These are phyloP conservation scores for Sporothrix curviconia DNA, from an alignment of 2,329 filamentous ascomycete genomes.

Conservation along the genomic window DNA sequence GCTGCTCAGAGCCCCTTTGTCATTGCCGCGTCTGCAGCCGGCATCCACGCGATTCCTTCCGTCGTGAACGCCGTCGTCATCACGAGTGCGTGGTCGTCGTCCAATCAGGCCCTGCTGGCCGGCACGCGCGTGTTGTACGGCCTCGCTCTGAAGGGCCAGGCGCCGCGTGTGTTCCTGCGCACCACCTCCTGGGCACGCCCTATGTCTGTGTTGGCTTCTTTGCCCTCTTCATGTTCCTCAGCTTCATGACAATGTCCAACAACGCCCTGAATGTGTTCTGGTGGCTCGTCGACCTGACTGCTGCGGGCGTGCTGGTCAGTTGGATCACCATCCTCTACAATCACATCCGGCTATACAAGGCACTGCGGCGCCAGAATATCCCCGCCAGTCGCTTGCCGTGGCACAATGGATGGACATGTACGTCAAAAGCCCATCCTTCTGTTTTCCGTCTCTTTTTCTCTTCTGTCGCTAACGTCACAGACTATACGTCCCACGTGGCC, in stretches of 20 bases:
- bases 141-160: conserved; percentile 52
- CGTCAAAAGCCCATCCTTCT: too few relatives aligned
- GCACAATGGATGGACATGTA: conserved; percentile 59
- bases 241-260: conserved; percentile 51
- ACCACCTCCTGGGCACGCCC: conserved; percentile 46
- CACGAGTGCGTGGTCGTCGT: conserved; percentile 63
- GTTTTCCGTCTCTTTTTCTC: too few relatives aligned
- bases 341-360: conserved; percentile 57
- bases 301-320: conserved; percentile 62
- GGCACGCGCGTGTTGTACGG: conserved; percentile 55
- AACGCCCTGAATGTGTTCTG: conserved; percentile 57
- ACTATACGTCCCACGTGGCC: too few relatives aligned
- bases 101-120: conserved; percentile 57
- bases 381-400: conserved; percentile 47
- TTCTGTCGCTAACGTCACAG: too few relatives aligned
- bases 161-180: conserved; percentile 49
- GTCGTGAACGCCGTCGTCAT: conserved; percentile 73
- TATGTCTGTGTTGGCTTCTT: conserved; percentile 44
- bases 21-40: conserved; percentile 62
- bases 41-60: conserved; percentile 59
- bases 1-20: conserved; percentile 59
- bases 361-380: conserved; percentile 43
- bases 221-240: conserved; percentile 48
- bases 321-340: conserved; percentile 62
- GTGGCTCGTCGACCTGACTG: conserved; percentile 67